These are phyloP conservation scores for Salvia miltiorrhiza DNA, from an alignment of 257 asterid species.

Conservation along the genomic window DNA sequence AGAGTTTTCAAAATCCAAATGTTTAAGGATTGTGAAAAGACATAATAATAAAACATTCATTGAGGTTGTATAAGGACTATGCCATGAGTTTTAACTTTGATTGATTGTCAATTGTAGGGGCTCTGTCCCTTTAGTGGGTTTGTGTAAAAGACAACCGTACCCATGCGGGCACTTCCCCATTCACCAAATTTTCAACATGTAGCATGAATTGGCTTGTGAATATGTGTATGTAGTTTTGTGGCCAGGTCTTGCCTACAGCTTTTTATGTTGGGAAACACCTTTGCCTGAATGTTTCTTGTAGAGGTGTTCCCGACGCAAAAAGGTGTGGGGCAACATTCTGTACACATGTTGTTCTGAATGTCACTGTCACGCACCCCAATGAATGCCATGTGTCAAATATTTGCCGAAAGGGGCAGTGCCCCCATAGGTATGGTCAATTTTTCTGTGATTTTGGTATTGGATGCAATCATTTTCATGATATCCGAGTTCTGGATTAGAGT, in stretches of 20 bases:
- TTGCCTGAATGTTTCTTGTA: neutral
- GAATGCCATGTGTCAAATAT: neutral
- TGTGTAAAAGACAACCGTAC: neutral
- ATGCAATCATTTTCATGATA: neutral
- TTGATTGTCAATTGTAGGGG: neutral
- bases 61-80: neutral
- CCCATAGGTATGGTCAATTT: neutral
- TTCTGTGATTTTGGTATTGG: neutral
- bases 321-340: neutral
- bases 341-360: neutral
- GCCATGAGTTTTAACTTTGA: neutral
- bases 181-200: neutral
- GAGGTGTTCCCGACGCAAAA: neutral
- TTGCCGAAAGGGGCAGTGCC: neutral
- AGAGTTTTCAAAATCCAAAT: neutral
- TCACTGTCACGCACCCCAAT: neutral
- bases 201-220: neutral
- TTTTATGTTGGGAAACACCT: neutral
- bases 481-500: neutral
- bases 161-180: neutral
- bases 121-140: neutral
- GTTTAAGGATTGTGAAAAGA: neutral
- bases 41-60: neutral
- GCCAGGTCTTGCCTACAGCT: neutral
- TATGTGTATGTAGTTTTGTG: neutral